A percentile compares a stretch with the other conserved stretches of the same genome.
These are phyloP conservation scores for Cymbopogon citratus DNA, from an alignment of 176 grass and related monocot genomes.

Conservation along the genomic window DNA sequence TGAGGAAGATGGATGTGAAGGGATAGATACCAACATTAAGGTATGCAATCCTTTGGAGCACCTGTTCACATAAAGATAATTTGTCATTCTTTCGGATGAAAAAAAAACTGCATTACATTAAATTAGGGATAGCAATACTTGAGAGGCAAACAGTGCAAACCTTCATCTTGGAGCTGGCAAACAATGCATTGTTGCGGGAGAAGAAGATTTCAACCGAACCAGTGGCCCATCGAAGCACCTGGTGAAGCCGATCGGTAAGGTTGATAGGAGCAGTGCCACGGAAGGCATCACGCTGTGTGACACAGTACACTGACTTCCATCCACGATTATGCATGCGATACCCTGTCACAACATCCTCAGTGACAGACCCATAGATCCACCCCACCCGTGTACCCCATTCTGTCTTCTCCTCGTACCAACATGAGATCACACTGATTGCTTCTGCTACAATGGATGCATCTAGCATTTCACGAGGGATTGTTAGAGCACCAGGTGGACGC, in stretches of 20 bases:
- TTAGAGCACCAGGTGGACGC: conserved; percentile 73
- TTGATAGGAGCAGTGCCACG: conserved; percentile 93
- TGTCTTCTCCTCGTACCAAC: conserved; percentile 99
- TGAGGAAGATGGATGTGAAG: conserved; percentile 96
- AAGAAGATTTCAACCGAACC: conserved; percentile 98
- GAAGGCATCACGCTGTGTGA: conserved; percentile 85
- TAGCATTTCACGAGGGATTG: conserved; percentile 73
- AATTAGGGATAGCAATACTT: not conserved
- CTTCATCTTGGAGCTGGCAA: conserved; percentile 93
- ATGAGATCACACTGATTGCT: conserved; percentile 92
- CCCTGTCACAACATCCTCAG: conserved; percentile 96
- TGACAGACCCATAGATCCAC: conserved; percentile 96
- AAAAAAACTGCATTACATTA: conserved; percentile 9
- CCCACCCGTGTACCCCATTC: conserved; percentile 89
- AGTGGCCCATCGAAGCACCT: conserved; percentile 92
- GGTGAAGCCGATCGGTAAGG: conserved; percentile 92
- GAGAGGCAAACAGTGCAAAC: conserved; percentile 21
- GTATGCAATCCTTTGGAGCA: conserved; percentile 83
- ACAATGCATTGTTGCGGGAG: conserved; percentile 84
- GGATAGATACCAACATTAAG: conserved; percentile 98
- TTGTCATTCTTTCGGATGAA: conserved; percentile 16
- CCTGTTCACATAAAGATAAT: conserved; percentile 34
- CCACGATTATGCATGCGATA: conserved; percentile 97
- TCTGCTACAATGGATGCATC: conserved; percentile 91
- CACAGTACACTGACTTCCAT: conserved; percentile 98